These are phyloP conservation scores for Malassezia obtusa DNA, from an alignment of 1,284 basidiomycete genomes.

Conservation along the genomic window DNA sequence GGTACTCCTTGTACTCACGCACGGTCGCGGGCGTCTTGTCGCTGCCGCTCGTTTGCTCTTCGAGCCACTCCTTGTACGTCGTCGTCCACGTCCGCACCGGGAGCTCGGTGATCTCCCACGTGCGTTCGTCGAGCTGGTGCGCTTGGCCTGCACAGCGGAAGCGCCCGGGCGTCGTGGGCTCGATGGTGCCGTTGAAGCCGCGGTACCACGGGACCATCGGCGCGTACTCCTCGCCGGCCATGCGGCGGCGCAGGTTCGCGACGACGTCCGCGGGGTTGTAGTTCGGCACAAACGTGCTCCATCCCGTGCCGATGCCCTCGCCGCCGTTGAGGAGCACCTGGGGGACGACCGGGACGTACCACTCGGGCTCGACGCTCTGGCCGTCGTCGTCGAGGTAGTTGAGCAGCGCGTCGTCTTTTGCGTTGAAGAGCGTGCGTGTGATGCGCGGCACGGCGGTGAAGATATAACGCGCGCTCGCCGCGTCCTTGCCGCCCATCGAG, in stretches of 20 bases:
- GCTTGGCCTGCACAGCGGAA: conserved; percentile 73
- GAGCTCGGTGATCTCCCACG: conserved; percentile 87
- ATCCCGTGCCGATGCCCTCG: conserved; percentile 97
- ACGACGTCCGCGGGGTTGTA: conserved; percentile 90
- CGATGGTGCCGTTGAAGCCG: conserved; percentile 78
- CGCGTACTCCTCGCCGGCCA: conserved; percentile 73
- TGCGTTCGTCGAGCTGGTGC: conserved; percentile 71
- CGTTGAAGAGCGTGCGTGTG: conserved; percentile 70
- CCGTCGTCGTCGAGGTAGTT: conserved; percentile 81
- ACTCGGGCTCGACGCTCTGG: conserved; percentile 80
- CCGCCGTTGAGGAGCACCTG: conserved; percentile 86
- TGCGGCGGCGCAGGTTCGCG: conserved; percentile 71
- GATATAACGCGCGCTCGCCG: conserved; percentile 93
- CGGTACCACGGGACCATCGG: conserved; percentile 95
- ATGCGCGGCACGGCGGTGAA: conserved; percentile 73
- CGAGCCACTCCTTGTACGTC: conserved; percentile 80
- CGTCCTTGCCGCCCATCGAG: conserved; percentile 53
- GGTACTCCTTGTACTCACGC: conserved; percentile 51
- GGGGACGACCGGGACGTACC: conserved; percentile 82
- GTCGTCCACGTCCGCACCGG: conserved; percentile 94
- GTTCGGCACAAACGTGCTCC: conserved; percentile 87
- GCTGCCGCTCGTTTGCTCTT: conserved; percentile 55
- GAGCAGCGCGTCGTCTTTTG: conserved; percentile 74
- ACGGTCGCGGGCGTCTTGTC: conserved; percentile 59
- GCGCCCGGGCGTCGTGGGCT: conserved; percentile 67